Percentiles rank a stretch among this genome's conserved stretches.
These are phyloP conservation scores for Irineochytrium annulatum DNA, from an alignment of 192 early-diverging fungal species.

Conservation along the genomic window DNA sequence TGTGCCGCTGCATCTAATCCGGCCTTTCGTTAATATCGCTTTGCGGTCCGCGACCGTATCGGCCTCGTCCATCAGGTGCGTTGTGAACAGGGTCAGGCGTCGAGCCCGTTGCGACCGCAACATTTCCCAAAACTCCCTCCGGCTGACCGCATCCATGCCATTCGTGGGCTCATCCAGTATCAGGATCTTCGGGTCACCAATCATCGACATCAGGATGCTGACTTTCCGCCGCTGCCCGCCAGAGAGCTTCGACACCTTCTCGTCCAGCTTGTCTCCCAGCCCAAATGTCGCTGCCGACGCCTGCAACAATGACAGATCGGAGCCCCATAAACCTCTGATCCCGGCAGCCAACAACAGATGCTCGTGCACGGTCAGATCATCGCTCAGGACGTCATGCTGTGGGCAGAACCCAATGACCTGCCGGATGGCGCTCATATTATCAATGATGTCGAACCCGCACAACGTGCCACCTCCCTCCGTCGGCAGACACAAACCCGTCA, in stretches of 20 bases:
- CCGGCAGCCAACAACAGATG: conserved; percentile 59
- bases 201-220: conserved; percentile 59
- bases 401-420: conserved; percentile 68
- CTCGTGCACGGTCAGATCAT: conserved; percentile 60
- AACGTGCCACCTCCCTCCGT: conserved; percentile 54
- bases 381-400: conserved; percentile 65
- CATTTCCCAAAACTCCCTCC: conserved; percentile 57
- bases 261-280: conserved; percentile 21
- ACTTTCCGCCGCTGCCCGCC: conserved; percentile 66
- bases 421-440: conserved; percentile 50
- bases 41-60: conserved; percentile 56
- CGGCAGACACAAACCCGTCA: conserved; percentile 57
- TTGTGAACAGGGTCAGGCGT: conserved; percentile 45
- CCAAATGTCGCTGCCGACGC: neutral
- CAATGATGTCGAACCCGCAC: conserved; percentile 48
- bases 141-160: conserved; percentile 63
- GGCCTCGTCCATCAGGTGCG: conserved; percentile 70
- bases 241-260: conserved; percentile 3
- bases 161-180: conserved; percentile 57
- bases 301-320: conserved; percentile 26
- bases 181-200: conserved; percentile 58
- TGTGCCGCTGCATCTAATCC: conserved; percentile 58
- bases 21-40: conserved; percentile 64
- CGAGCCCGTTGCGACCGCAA: conserved; percentile 11
- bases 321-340: conserved; percentile 54